phyloP scores from a whole-genome alignment of 2,329 filamentous ascomycete genomes.

The Delphinella strobiligena region DNA sequence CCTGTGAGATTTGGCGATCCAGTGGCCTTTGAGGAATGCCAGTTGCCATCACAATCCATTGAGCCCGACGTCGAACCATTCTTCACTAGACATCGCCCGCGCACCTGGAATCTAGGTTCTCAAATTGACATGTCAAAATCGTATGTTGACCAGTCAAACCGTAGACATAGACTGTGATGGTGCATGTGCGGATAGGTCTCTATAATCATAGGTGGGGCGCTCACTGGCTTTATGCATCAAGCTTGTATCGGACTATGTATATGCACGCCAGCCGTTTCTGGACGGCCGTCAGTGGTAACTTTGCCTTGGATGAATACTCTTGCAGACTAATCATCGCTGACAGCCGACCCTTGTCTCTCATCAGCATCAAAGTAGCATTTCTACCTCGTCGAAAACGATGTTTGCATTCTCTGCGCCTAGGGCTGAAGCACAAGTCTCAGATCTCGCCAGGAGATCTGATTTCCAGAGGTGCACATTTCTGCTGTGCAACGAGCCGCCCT shows the following conservation, averaged over 20 bases:
- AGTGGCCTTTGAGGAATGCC: too few species aligned
- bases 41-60: too few species aligned
- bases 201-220: not conserved
- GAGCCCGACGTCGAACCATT: too few species aligned
- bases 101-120: not conserved
- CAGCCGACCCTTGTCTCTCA: not conserved
- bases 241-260: slow-evolving; percentile 4
- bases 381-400: not conserved
- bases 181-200: not conserved
- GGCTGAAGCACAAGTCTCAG: not conserved
- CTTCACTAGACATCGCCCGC: too few species aligned
- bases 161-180: not conserved
- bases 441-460: not conserved
- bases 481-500: not conserved
- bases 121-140: not conserved
- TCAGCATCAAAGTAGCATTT: not conserved
- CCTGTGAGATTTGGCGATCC: too few species aligned
- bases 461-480: not conserved
- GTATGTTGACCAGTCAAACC: not conserved
- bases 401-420: not conserved
- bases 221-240: slow-evolving; percentile 5
- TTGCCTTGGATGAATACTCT: not conserved
- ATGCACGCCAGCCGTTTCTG: not conserved
- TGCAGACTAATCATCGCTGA: not conserved
- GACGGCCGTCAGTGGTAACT: not conserved